Base-by-base conservation (phyloP, 148 eudicot genomes). In the Rhododendron mucronatum region DNA sequence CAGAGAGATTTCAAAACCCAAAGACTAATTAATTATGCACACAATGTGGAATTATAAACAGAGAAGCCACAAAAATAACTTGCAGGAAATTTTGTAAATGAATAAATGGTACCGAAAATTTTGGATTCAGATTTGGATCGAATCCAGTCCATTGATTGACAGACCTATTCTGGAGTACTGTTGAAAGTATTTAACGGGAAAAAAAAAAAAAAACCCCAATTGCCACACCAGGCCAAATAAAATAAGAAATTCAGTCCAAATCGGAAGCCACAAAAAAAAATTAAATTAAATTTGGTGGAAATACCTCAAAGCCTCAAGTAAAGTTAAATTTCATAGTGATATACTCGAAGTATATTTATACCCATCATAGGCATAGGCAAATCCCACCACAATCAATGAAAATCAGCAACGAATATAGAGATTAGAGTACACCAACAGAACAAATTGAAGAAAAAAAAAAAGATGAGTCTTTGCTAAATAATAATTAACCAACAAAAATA, bases 51-150 rank as follows among this genome's bases (percentile, higher is more conserved):
- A 67, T 10, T 26, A 26, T 48, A 12, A 44, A 26, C 18, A 77
- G 50, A 7, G 35, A n/a, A 78, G 37, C 21, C 59, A 48, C 35
- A 1, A 67, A 26, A 13, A 44, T n/a, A 78, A 4, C 81, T 78
- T 23, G 30, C 15, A 44, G 37, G 33, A 84, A 55, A 44, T 48
- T 79, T 45, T n/a, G 3, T 79, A 4, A 20, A 26, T 26, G 11
- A 23, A 44, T 57, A 80, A 45, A 78, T 2, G 37, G 88, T 86
- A 86, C 86, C 90, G 1, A 63, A 71, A 26, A 4, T 55, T 55
- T 18, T 4, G 21, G 21, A 55, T 55, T 55, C 11, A 7, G 50
- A 47, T 47, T 9, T 9, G 50, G 50, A 47, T 55, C 23, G 2
- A 5, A 55, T 55, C 16, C 61, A 4, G 21, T 51, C 55, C 55